phyloP scores from a whole-genome alignment of 352 stramenopile species.

The Globisporangium parvum region DNA sequence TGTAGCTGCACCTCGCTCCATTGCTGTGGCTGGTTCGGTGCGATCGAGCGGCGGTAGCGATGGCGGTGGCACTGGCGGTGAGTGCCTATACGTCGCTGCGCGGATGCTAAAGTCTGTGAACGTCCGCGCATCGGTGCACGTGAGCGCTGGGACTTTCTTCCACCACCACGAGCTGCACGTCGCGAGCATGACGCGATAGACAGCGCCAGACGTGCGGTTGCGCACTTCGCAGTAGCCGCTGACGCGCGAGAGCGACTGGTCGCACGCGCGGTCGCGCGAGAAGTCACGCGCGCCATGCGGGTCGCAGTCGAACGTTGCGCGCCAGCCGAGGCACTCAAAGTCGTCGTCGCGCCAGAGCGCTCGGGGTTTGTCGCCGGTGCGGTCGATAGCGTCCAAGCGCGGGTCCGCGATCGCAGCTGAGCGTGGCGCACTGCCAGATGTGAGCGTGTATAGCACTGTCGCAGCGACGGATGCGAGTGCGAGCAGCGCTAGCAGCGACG shows the following conservation, averaged over 20 bases:
- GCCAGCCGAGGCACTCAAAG: constrained; percentile 71
- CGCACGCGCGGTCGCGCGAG: constrained; percentile 31
- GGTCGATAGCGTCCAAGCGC: constrained; percentile 37
- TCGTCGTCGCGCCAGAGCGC: constrained; percentile 42
- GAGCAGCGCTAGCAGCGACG: constrained; percentile 6
- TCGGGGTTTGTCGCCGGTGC: constrained; percentile 22
- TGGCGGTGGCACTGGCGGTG: constrained; percentile 9
- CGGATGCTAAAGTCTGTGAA: constrained; percentile 72
- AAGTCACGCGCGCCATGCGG: constrained; percentile 42
- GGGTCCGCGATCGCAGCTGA: constrained; percentile 9
- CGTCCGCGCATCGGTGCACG: constrained; percentile 44
- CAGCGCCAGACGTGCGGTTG: constrained; percentile 49
- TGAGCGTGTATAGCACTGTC: neutral
- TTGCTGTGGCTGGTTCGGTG: too few species aligned
- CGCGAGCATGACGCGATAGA: constrained; percentile 54
- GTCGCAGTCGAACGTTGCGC: constrained; percentile 57
- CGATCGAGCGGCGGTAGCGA: neutral
- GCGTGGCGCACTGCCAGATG: neutral
- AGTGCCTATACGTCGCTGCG: constrained; percentile 34
- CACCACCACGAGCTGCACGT: constrained; percentile 65
- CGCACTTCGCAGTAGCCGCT: constrained; percentile 68
- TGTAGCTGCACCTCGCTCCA: too few species aligned
- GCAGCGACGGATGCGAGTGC: neutral
- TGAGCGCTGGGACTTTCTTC: constrained; percentile 33
- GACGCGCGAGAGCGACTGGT: constrained; percentile 33